Percentiles rank a stretch among this genome's conserved stretches.
These are phyloP conservation scores for Mucor velutinosus DNA, from an alignment of 371 early-diverging fungal species.

Conservation along the genomic window DNA sequence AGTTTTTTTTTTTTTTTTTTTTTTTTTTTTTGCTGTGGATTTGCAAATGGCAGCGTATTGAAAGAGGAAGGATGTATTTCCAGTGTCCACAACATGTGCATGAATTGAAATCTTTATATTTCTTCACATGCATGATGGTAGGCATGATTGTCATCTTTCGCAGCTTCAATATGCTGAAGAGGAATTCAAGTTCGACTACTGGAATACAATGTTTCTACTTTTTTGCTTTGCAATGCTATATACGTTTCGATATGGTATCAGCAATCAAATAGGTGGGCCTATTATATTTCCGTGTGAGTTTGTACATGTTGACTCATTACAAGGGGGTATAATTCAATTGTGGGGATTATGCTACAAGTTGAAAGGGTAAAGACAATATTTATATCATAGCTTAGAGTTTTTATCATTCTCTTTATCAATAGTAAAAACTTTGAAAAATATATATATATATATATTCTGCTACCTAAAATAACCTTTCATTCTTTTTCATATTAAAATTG, in stretches of 20 bases:
- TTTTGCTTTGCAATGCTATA: background rate
- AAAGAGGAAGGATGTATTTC: background rate
- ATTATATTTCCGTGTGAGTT: background rate
- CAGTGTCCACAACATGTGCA: background rate
- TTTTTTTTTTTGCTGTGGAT: background rate
- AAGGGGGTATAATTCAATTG: background rate
- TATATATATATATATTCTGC: background rate
- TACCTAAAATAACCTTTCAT: background rate
- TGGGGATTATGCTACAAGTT: background rate
- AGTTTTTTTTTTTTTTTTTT: background rate
- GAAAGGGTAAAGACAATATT: background rate
- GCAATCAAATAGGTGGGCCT: background rate
- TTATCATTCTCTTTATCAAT: background rate
- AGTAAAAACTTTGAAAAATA: background rate
- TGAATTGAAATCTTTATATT: background rate
- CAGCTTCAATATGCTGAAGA: background rate
- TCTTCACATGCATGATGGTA: background rate
- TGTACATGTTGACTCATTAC: background rate
- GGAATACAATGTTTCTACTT: background rate
- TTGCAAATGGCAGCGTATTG: background rate
- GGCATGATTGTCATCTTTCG: background rate
- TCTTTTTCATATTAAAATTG: background rate
- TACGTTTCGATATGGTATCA: background rate
- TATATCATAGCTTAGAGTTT: conserved; percentile 1
- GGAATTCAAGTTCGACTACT: background rate